phyloP scores from a whole-genome alignment of 495 filamentous ascomycete species.

The Letharia columbiana region DNA sequence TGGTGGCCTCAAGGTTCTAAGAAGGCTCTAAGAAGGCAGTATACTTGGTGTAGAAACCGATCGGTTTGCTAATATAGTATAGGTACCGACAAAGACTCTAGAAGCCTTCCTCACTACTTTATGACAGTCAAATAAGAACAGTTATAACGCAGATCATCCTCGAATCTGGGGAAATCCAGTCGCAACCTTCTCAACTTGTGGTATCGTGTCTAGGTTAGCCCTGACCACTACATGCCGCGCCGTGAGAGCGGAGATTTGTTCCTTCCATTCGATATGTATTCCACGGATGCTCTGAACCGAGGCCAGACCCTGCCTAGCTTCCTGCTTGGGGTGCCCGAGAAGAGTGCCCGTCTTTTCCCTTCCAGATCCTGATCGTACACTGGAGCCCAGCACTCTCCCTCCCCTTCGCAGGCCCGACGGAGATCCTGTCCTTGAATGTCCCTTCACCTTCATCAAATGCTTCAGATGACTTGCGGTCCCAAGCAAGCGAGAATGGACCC shows the following conservation, averaged over 20 bases:
- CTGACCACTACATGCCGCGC: not conserved
- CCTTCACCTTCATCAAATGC: slow-evolving; percentile 15
- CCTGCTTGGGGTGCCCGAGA: too few relatives aligned
- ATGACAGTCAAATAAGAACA: too few relatives aligned
- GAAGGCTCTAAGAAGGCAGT: not conserved
- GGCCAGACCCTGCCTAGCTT: too few relatives aligned
- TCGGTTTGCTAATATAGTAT: not conserved
- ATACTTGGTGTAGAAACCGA: not conserved
- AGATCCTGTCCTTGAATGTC: slow-evolving; percentile 18
- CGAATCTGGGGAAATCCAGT: too few relatives aligned
- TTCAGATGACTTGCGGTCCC: not conserved
- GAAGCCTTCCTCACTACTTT: not conserved
- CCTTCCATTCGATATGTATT: too few relatives aligned
- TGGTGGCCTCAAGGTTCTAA: not conserved
- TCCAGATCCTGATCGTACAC: not conserved
- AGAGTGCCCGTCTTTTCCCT: not conserved
- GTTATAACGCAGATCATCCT: too few relatives aligned
- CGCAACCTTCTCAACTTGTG: not conserved
- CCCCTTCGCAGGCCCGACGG: not conserved
- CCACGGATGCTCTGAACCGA: too few relatives aligned
- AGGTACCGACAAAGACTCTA: not conserved
- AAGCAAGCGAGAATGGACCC: slow-evolving; percentile 12
- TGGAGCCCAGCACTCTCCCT: not conserved
- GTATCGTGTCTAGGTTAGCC: too few relatives aligned
- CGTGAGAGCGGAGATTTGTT: not conserved